Evolutionary conservation across 2,329 filamentous ascomycete genomes (phyloP).

Genomic region (Thielaviopsis euricoi): DNA sequence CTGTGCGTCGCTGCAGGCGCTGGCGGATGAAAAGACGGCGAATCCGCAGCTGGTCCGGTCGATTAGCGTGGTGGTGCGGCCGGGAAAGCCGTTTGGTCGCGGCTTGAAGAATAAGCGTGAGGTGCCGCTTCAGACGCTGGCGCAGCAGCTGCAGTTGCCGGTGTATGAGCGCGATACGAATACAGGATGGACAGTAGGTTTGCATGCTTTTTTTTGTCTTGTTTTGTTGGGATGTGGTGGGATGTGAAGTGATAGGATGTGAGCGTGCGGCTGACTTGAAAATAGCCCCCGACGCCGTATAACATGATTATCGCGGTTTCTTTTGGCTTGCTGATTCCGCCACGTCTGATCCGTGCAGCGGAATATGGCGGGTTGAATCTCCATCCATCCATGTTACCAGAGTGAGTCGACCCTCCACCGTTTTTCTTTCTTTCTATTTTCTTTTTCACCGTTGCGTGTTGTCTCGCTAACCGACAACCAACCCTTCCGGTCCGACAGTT

Average conservation of each 20-base stretch:
- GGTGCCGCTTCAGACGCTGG: slow-evolving; percentile 60
- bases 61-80: slow-evolving; percentile 73
- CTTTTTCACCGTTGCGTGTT: background rate
- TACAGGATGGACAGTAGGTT: slow-evolving; percentile 55
- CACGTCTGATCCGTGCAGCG: slow-evolving; percentile 49
- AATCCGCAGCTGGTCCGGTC: slow-evolving; percentile 45
- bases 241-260: slow-evolving; percentile 6
- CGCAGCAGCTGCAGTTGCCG: slow-evolving; percentile 43
- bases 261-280: background rate
- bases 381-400: slow-evolving; percentile 79
- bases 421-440: background rate
- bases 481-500: slow-evolving; percentile 21
- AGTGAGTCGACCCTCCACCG: slow-evolving; percentile 33
- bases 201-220: background rate
- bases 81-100: slow-evolving; percentile 62
- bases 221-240: background rate
- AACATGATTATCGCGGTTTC: slow-evolving; percentile 86
- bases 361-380: slow-evolving; percentile 83
- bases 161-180: slow-evolving; percentile 71
- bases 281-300: slow-evolving; percentile 39
- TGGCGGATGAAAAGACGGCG: slow-evolving; percentile 41
- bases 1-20: slow-evolving; percentile 53
- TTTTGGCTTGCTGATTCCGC: slow-evolving; percentile 79
- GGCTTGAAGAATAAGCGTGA: slow-evolving; percentile 51
- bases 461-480: background rate